Base-by-base conservation (phyloP, 2,329 filamentous ascomycete species). In the Ceratocystis cubensis region DNA sequence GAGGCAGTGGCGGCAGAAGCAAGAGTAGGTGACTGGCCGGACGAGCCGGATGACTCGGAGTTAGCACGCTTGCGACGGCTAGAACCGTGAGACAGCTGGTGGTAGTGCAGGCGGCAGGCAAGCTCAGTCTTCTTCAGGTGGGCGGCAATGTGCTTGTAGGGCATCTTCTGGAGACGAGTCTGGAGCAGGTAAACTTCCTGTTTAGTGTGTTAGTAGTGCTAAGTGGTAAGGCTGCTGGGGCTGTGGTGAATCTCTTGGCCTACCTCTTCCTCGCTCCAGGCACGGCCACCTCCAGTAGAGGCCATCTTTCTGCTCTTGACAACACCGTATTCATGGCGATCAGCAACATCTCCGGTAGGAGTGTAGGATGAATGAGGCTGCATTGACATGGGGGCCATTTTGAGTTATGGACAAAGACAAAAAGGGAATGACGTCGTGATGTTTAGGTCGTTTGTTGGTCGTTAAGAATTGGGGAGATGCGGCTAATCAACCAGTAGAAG, bases 251-350 rank as follows among this genome's bases (percentile, higher is more conserved):
- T n/a, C 13, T 17, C 13, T 25, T 46, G 57, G 72, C 81, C 71
- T 80, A 91, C 88, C 85, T 92, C 89, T 75, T 91, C 88, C 74
- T 92, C 89, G 70, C 88, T 91, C 89, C 89, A 93, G 67, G 88
- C 88, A 75, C 89, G 82, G 71, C 88, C 88, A 71, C 88, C 88
- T 70, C 88, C 87, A 63, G 87, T 88, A 68, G 87, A 85, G 25
- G 84, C 82, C 69, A 82, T 77, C 78, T 88, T 89, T 69, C 86
- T 82, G 73, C 81, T 84, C 77, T 89, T 88, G 68, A 79, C 77
- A 73, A 86, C 78, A 65, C 83, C 80, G 71, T 82, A 84, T 22
- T 83, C 82, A 69, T 84, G 82, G 69, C 82, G 81, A 69, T 82
- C 80, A 72, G 82, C 77, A 69, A 76, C 77, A 72, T 85, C 83